A percentile compares a stretch with the other conserved stretches of the same genome.
These are phyloP conservation scores for Suhomyces kilbournensis DNA, from an alignment of 805 yeast genomes.

Conservation along the genomic window DNA sequence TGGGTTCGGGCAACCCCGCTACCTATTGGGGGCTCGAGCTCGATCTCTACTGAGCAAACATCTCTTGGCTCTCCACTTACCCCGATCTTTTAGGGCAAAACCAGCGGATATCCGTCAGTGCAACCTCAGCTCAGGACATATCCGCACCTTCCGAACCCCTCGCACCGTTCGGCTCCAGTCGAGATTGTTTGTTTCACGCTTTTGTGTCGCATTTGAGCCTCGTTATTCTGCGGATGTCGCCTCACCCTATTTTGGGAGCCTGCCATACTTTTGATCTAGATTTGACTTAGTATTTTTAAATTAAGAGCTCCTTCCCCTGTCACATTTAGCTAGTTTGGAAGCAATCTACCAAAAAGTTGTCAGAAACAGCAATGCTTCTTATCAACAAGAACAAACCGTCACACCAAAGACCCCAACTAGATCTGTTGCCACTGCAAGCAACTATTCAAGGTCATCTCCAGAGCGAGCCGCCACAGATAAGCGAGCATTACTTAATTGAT, in stretches of 20 bases:
- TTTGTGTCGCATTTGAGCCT: not conserved
- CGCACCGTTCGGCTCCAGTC: not conserved
- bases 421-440: not conserved
- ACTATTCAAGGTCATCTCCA: not conserved
- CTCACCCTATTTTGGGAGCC: not conserved
- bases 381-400: not conserved
- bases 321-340: not conserved
- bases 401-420: not conserved
- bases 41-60: not conserved
- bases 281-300: not conserved
- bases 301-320: not conserved
- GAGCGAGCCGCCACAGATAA: not conserved
- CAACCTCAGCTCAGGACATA: not conserved
- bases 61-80: not conserved
- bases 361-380: not conserved
- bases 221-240: not conserved
- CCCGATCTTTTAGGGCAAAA: not conserved
- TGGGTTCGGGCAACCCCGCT: not conserved
- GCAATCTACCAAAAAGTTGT: not conserved
- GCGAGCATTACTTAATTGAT: not conserved
- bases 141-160: not conserved
- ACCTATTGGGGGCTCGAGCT: not conserved
- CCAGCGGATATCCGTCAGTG: not conserved
- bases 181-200: not conserved
- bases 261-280: not conserved